Evolutionary conservation across 805 yeast species (phyloP).

Genomic region (Metschnikowia borealis): DNA sequence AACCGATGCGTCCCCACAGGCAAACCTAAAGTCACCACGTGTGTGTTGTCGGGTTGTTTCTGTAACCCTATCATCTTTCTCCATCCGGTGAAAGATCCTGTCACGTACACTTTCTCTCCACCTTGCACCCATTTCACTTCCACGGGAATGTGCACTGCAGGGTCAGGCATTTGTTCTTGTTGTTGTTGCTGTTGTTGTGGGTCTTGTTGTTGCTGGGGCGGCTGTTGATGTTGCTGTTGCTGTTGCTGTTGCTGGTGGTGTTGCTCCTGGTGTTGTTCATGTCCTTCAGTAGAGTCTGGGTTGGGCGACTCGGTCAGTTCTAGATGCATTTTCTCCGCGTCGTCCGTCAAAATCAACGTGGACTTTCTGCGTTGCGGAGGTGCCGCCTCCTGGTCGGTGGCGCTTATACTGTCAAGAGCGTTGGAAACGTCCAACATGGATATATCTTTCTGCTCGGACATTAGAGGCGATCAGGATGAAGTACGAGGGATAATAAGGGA

Average conservation of each 20-base stretch:
- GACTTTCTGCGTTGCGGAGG: conserved; percentile 55
- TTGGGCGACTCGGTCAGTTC: conserved; percentile 24
- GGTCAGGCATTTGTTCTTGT: conserved; percentile 19
- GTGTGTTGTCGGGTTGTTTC: conserved; percentile 49
- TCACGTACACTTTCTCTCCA: conserved; percentile 91
- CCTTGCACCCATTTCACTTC: conserved; percentile 93
- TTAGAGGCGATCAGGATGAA: not conserved
- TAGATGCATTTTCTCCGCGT: conserved; percentile 45
- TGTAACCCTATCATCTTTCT: conserved; percentile 90
- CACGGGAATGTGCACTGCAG: conserved; percentile 43
- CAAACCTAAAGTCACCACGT: conserved; percentile 66
- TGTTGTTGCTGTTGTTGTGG: not conserved
- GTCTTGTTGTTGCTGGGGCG: not conserved
- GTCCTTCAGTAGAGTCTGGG: not conserved
- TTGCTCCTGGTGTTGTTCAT: not conserved
- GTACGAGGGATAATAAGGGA: not conserved
- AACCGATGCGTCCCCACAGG: conserved; percentile 93
- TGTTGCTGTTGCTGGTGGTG: not conserved
- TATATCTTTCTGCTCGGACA: conserved; percentile 30
- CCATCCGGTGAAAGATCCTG: conserved; percentile 98
- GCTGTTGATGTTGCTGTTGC: not conserved
- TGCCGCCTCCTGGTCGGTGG: conserved; percentile 9
- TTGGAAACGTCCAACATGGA: conserved; percentile 43
- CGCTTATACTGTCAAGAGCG: conserved; percentile 21
- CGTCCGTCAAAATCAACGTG: conserved; percentile 67